These are phyloP conservation scores for Cladosporium sp. DNA, from an alignment of 2,329 filamentous ascomycete species.

Conservation along the genomic window DNA sequence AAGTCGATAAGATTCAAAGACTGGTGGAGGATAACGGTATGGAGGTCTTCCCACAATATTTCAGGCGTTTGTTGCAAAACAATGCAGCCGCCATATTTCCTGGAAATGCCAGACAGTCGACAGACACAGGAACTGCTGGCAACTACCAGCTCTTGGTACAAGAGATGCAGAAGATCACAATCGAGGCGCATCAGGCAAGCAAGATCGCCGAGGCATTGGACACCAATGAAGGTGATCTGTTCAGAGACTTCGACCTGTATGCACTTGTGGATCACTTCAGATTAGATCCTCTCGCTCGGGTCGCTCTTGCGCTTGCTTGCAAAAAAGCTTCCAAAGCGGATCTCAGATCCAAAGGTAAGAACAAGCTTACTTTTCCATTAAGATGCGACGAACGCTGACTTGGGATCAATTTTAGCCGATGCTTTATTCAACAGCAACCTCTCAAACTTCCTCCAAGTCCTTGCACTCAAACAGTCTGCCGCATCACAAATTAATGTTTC, in stretches of 20 bases:
- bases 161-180: constrained; percentile 82
- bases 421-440: constrained; percentile 82
- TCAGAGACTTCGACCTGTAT: constrained; percentile 92
- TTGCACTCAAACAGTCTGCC: constrained; percentile 45
- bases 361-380: not conserved
- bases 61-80: constrained; percentile 83
- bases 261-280: constrained; percentile 96
- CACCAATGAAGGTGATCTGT: constrained; percentile 83
- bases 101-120: constrained; percentile 60
- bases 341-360: constrained; percentile 78
- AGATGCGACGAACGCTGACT: constrained; percentile 16
- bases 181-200: constrained; percentile 74
- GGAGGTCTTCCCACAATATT: constrained; percentile 97
- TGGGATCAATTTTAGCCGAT: constrained; percentile 58
- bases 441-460: constrained; percentile 68
- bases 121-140: constrained; percentile 58
- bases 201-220: constrained; percentile 95
- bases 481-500: constrained; percentile 25
- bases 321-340: constrained; percentile 76
- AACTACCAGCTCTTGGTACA: constrained; percentile 78
- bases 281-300: constrained; percentile 82
- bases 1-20: constrained; percentile 89
- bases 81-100: constrained; percentile 92
- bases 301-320: constrained; percentile 81
- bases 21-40: constrained; percentile 97